Evolutionary conservation across 257 asterid genomes (phyloP).

Genomic region (Rhazya stricta): DNA sequence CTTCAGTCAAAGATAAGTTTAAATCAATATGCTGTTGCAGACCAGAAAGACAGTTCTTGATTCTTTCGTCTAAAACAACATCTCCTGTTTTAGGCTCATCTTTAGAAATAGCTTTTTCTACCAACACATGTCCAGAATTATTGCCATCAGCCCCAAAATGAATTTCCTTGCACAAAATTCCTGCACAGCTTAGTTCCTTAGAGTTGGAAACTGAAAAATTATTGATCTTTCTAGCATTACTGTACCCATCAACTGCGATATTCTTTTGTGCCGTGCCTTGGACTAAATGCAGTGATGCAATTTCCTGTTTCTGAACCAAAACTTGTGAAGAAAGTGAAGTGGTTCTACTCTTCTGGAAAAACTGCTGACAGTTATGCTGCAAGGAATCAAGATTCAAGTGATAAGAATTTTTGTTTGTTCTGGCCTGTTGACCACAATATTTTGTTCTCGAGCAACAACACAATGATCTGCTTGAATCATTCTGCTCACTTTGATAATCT

Average conservation of each 20-base stretch:
- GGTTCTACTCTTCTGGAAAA: constrained; percentile 37
- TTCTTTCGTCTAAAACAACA: constrained; percentile 21
- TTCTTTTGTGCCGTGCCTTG: constrained; percentile 14
- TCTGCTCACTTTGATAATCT: constrained; percentile 24
- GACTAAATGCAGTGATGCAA: constrained; percentile 5
- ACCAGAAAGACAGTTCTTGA: constrained; percentile 23
- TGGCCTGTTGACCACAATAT: constrained; percentile 24
- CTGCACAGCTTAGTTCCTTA: constrained; percentile 14
- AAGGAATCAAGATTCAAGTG: constrained; percentile 67
- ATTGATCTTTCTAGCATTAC: constrained; percentile 16
- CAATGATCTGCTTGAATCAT: constrained; percentile 22
- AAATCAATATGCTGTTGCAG: constrained; percentile 52
- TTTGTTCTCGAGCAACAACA: constrained; percentile 48
- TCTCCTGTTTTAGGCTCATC: constrained; percentile 19
- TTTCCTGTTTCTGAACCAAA: constrained; percentile 29
- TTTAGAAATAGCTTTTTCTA: constrained; percentile 18
- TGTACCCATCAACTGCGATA: constrained; percentile 14
- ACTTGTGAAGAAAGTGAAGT: constrained; percentile 22
- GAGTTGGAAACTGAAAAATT: constrained; percentile 24
- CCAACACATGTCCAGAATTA: not conserved
- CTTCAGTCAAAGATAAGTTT: constrained; percentile 60
- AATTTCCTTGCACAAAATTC: constrained; percentile 9
- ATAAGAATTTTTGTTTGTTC: constrained; percentile 31
- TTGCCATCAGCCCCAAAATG: constrained; percentile 10
- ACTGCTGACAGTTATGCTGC: constrained; percentile 47